Conservation (phyloP, 2,329 filamentous ascomycete genomes). For the Thermothelomyces thermophilus region DNA sequence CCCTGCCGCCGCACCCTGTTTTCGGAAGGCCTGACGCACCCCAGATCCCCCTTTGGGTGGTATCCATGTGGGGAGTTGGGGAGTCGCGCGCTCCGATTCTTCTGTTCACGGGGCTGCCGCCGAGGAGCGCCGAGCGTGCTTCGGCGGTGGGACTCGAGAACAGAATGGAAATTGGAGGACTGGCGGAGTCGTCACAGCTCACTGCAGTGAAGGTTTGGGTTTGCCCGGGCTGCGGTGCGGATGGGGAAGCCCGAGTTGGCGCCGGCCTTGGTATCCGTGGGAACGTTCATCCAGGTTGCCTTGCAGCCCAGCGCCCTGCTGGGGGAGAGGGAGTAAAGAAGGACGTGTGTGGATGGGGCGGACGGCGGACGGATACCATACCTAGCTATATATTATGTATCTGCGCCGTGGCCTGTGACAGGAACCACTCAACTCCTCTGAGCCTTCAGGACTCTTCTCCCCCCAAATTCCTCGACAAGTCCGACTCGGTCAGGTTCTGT, state of each 20-base stretch:
- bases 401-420: too few species aligned
- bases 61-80: slow-evolving; percentile 13
- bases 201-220: neutral
- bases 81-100: neutral
- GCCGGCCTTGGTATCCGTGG: neutral
- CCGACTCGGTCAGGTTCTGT: neutral
- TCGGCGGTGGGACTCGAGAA: slow-evolving; percentile 9
- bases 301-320: neutral
- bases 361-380: too few species aligned
- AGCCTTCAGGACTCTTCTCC: neutral
- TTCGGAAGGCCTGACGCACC: slow-evolving; percentile 16
- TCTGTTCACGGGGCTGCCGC: slow-evolving; percentile 14
- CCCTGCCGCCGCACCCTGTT: slow-evolving; percentile 10
- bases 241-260: neutral
- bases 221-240: neutral
- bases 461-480: slow-evolving; percentile 1
- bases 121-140: slow-evolving; percentile 2
- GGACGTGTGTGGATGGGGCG: neutral
- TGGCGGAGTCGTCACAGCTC: neutral
- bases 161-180: slow-evolving; percentile 14
- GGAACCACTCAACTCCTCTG: neutral
- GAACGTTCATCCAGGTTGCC: too few species aligned
- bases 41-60: slow-evolving; percentile 14
- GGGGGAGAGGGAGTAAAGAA: neutral
- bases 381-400: too few species aligned